phyloP scores from a whole-genome alignment of 371 early-diverging fungal genomes.

The Dichotomocladium elegans region DNA sequence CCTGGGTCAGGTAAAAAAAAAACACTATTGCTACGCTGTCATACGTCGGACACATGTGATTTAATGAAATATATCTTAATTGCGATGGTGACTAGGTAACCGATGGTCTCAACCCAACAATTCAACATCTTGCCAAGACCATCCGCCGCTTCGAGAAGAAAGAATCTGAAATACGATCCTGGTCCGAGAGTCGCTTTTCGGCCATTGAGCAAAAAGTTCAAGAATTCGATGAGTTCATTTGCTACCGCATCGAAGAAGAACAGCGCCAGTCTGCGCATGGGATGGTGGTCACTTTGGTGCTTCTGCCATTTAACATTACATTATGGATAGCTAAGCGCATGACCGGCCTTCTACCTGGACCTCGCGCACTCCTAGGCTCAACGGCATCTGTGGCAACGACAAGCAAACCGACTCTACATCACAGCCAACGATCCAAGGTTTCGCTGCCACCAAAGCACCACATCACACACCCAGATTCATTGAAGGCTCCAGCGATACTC shows the following conservation, averaged over 20 bases:
- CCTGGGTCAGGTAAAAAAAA: slow-evolving; percentile 41
- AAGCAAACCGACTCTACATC: background rate
- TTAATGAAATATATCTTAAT: too few relatives aligned
- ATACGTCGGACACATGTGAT: too few relatives aligned
- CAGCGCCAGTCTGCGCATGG: slow-evolving; percentile 24
- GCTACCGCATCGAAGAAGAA: slow-evolving; percentile 56
- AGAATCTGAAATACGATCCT: slow-evolving; percentile 46
- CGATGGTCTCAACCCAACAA: slow-evolving; percentile 31
- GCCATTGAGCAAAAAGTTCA: slow-evolving; percentile 51
- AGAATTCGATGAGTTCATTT: slow-evolving; percentile 54
- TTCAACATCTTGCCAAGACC: slow-evolving; percentile 51
- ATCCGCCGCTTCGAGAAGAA: slow-evolving; percentile 59
- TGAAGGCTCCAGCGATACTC: background rate
- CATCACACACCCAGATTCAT: slow-evolving; percentile 7
- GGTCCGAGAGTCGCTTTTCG: slow-evolving; percentile 55
- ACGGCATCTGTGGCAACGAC: slow-evolving; percentile 2
- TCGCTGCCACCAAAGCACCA: slow-evolving; percentile 2
- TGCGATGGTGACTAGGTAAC: slow-evolving; percentile 26
- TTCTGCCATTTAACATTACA: slow-evolving; percentile 40
- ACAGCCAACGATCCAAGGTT: background rate
- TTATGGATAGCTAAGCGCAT: slow-evolving; percentile 34
- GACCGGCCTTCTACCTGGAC: slow-evolving; percentile 26
- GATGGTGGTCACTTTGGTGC: slow-evolving; percentile 25
- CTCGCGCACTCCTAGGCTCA: slow-evolving; percentile 11
- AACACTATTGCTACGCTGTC: background rate